A percentile compares a stretch with the other conserved stretches of the same genome.
Conservation (phyloP, 2,329 filamentous ascomycete genomes). For the Sphaerulina populicola region DNA sequence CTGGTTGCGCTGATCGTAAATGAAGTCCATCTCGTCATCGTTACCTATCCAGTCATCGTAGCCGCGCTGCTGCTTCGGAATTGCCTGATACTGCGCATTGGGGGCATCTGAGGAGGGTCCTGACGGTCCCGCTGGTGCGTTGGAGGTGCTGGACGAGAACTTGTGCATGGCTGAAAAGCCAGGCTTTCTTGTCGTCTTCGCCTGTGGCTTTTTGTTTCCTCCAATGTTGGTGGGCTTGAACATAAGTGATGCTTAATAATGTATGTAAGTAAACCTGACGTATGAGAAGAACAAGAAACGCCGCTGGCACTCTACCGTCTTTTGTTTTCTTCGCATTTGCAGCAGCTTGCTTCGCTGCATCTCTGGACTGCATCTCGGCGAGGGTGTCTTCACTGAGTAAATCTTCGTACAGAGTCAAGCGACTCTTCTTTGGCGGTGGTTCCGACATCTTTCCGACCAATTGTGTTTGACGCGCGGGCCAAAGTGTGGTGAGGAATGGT, state of each 20-base stretch:
- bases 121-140: constrained; percentile 19
- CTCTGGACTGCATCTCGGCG: constrained; percentile 55
- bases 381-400: constrained; percentile 55
- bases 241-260: constrained; percentile 55
- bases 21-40: constrained; percentile 67
- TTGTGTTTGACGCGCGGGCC: neutral
- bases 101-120: constrained; percentile 24
- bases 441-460: constrained; percentile 18
- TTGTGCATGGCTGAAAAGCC: constrained; percentile 43
- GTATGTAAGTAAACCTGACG: constrained; percentile 38
- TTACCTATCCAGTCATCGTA: constrained; percentile 80
- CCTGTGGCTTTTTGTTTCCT: constrained; percentile 31
- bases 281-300: constrained; percentile 29
- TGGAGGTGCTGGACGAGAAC: constrained; percentile 24
- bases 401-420: constrained; percentile 57
- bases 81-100: constrained; percentile 3
- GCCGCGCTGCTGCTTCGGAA: constrained; percentile 37
- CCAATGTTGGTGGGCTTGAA: constrained; percentile 72
- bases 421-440: constrained; percentile 22
- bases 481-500: neutral
- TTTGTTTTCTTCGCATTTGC: constrained; percentile 47
- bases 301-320: constrained; percentile 49
- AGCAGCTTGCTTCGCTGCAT: constrained; percentile 43
- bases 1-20: constrained; percentile 37
- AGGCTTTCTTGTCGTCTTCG: constrained; percentile 51